A percentile compares a stretch with the other conserved stretches of the same genome.
phyloP scores from a whole-genome alignment of 164 flowering plant species.

The Magnolia officinalis region DNA sequence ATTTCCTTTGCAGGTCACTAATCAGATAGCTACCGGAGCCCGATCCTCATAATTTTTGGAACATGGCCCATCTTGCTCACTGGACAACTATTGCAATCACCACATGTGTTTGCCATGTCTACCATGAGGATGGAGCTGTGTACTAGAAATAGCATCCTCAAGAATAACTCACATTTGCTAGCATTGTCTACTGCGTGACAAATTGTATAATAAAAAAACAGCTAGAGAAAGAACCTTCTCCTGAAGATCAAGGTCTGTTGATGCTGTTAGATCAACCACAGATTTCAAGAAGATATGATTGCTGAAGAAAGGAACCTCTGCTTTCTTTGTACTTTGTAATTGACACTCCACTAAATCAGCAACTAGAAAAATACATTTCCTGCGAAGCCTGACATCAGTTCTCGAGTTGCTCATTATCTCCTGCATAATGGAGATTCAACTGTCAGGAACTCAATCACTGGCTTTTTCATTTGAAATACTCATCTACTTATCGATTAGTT shows the following conservation, averaged over 20 bases:
- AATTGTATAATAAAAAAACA: background rate
- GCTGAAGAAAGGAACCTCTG: slow-evolving; percentile 47
- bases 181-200: background rate
- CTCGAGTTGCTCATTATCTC: slow-evolving; percentile 66
- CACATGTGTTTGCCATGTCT: background rate
- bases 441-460: background rate
- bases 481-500: too few relatives aligned
- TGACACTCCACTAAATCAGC: slow-evolving; percentile 67
- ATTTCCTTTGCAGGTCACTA: too few relatives aligned
- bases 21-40: too few relatives aligned
- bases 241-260: slow-evolving; percentile 81
- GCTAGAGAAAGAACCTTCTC: slow-evolving; percentile 58
- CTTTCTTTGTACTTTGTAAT: slow-evolving; percentile 29
- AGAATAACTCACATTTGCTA: background rate
- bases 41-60: background rate
- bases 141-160: background rate
- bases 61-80: background rate
- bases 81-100: background rate
- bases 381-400: slow-evolving; percentile 63
- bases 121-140: background rate
- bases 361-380: slow-evolving; percentile 66
- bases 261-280: slow-evolving; percentile 59
- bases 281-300: slow-evolving; percentile 62
- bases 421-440: slow-evolving; percentile 30
- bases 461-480: too few relatives aligned